phyloP scores from a whole-genome alignment of 2,329 filamentous ascomycete species.

The Diaporthe longicolla region DNA sequence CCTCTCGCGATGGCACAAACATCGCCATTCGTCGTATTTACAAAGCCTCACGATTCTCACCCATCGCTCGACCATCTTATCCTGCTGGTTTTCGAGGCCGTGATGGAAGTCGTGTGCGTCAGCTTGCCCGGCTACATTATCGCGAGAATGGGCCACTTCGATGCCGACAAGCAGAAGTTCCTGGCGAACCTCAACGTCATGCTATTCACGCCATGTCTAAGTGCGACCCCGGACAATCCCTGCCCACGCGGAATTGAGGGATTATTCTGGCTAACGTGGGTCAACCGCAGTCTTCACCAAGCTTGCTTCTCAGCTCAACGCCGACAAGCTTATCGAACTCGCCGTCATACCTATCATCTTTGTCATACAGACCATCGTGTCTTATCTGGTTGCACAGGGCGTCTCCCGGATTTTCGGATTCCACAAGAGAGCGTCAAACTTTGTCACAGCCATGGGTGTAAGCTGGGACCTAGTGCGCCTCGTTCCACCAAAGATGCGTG shows the following conservation, averaged over 20 bases:
- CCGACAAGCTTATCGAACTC: slow-evolving; percentile 89
- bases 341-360: slow-evolving; percentile 98
- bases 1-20: slow-evolving; percentile 51
- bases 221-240: slow-evolving; percentile 65
- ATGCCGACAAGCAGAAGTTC: slow-evolving; percentile 96
- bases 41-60: slow-evolving; percentile 66
- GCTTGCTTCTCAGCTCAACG: slow-evolving; percentile 92
- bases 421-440: slow-evolving; percentile 88
- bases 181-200: slow-evolving; percentile 96
- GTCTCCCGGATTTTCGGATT: slow-evolving; percentile 85
- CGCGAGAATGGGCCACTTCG: slow-evolving; percentile 90
- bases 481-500: background rate
- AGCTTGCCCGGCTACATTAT: slow-evolving; percentile 94
- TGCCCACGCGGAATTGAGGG: background rate
- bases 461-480: slow-evolving; percentile 29
- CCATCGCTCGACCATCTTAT: slow-evolving; percentile 78
- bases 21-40: slow-evolving; percentile 56
- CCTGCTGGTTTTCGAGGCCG: slow-evolving; percentile 92
- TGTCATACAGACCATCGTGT: slow-evolving; percentile 86
- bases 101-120: slow-evolving; percentile 95
- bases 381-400: slow-evolving; percentile 80
- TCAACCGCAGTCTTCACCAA: slow-evolving; percentile 87
- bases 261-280: slow-evolving; percentile 44
- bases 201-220: slow-evolving; percentile 96
- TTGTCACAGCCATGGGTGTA: slow-evolving; percentile 93